Conservation (phyloP, 2,329 filamentous ascomycete genomes). For the Rutstroemia sp. region DNA sequence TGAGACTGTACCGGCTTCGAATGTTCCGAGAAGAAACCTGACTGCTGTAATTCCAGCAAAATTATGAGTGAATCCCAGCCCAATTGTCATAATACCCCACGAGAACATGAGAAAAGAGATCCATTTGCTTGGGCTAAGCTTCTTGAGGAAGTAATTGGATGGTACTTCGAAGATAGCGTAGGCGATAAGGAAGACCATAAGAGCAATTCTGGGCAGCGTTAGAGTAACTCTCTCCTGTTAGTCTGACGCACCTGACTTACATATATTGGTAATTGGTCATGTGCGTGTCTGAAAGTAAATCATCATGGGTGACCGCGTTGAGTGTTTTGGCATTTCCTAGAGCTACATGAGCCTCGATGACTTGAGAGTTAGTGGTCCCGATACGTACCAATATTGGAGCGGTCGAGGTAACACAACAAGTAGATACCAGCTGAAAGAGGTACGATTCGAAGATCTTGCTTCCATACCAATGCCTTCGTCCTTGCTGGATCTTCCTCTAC, state of each 20-base stretch:
- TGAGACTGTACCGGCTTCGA: slow-evolving; percentile 36
- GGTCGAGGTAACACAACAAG: slow-evolving; percentile 60
- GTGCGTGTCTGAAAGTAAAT: slow-evolving; percentile 53
- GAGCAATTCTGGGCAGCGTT: slow-evolving; percentile 29
- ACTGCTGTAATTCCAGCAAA: slow-evolving; percentile 37
- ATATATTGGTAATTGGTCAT: slow-evolving; percentile 58
- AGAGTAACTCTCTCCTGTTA: neutral
- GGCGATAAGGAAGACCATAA: slow-evolving; percentile 41
- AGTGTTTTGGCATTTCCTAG: slow-evolving; percentile 56
- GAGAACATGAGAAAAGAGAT: slow-evolving; percentile 43
- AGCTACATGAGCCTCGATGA: neutral
- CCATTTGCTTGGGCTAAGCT: slow-evolving; percentile 39
- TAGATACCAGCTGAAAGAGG: slow-evolving; percentile 59
- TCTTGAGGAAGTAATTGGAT: slow-evolving; percentile 43
- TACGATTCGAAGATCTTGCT: slow-evolving; percentile 56
- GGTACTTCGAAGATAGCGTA: slow-evolving; percentile 43
- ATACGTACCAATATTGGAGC: slow-evolving; percentile 54
- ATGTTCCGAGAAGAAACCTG: slow-evolving; percentile 42
- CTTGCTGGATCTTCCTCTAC: slow-evolving; percentile 5
- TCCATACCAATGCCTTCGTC: slow-evolving; percentile 41
- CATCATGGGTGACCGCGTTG: slow-evolving; percentile 51
- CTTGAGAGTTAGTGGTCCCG: neutral
- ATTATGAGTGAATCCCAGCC: slow-evolving; percentile 36
- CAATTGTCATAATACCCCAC: slow-evolving; percentile 42
- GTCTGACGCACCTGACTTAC: slow-evolving; percentile 20